Evolutionary conservation across 371 early-diverging fungal species (phyloP), one percentile per base, ranked within the genome.

Genomic region (Syncephalastrum monosporum): DNA sequence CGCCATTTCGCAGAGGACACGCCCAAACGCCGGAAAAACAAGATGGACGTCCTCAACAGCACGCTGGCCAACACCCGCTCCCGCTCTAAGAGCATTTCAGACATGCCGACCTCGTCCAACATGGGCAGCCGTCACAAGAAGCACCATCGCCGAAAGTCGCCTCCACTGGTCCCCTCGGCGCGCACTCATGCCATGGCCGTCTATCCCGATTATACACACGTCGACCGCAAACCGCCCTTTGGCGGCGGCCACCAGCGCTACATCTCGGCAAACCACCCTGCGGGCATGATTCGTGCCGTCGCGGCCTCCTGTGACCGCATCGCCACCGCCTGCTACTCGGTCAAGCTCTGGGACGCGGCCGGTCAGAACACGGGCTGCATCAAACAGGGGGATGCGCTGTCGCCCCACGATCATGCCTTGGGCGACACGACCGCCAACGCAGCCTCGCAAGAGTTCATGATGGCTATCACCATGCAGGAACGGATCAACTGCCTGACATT

Each of bases 301-400:
- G 64, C 68, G 10, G 55, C 57, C 10, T 33, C 38, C 2, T 10
- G 38, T 2, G 42, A n/a, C 10, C 25, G 47, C 14, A n/a, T 67
- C n/a, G 63, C 60, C 14, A 67, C 63, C 5, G 68, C 59, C 16
- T 51, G 57, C 17, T 52, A 60, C 24, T 57, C 47, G 15, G 60
- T 63, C 23, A 44, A 50, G 24, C 23, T 67, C 2, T 67, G 60
- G 63, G 60, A 67, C 47, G 23, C 54, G 3, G 17, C 51, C 10
- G 38, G 38, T 33, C 38, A 33, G 8, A 33, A 33, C 38, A 33
- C 38, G 38, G 38, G 38, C 38, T 33, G 38, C 10, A 33, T 33
- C 38, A 33, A 33, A 2, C 38, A 33, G 2, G 38, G 38, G 8
- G 38, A 33, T 33, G 51, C 12, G 25, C 25, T 51, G 51, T 51